phyloP scores from a whole-genome alignment of 345 rosid genomes.

The Gossypium turneri region DNA sequence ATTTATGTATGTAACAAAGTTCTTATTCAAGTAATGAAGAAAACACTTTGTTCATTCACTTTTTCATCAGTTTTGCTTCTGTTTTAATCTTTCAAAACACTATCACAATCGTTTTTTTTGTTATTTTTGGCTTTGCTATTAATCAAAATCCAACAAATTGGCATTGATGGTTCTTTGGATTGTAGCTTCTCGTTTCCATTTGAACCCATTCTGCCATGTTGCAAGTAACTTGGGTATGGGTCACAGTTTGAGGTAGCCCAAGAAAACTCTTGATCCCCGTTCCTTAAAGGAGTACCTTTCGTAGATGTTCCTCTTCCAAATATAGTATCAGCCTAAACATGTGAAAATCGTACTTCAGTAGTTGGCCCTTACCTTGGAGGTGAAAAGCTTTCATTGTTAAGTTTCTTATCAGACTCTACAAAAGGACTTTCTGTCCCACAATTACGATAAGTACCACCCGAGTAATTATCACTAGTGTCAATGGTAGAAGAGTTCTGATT shows the following conservation, averaged over 20 bases:
- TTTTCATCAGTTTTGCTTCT: too few species aligned
- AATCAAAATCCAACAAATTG: background rate
- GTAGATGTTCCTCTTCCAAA: conserved; percentile 8
- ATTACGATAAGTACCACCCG: background rate
- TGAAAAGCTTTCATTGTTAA: conserved; percentile 9
- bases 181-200: conserved; percentile 12
- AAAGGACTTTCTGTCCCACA: background rate
- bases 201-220: conserved; percentile 16
- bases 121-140: too few species aligned
- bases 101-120: too few species aligned
- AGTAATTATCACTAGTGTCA: background rate
- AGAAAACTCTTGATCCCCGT: conserved; percentile 8
- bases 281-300: conserved; percentile 10
- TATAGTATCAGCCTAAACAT: conserved; percentile 9
- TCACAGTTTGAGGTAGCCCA: conserved; percentile 8
- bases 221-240: conserved; percentile 20
- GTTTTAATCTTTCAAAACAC: too few species aligned
- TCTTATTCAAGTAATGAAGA: too few species aligned
- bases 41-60: too few species aligned
- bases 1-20: too few species aligned
- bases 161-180: conserved; percentile 10
- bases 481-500: background rate
- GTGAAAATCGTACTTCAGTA: conserved; percentile 4
- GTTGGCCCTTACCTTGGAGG: background rate
- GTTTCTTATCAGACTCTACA: background rate